A percentile compares a stretch with the other conserved stretches of the same genome.
Conservation (phyloP, 495 filamentous ascomycete species). For the Neurospora africana region DNA sequence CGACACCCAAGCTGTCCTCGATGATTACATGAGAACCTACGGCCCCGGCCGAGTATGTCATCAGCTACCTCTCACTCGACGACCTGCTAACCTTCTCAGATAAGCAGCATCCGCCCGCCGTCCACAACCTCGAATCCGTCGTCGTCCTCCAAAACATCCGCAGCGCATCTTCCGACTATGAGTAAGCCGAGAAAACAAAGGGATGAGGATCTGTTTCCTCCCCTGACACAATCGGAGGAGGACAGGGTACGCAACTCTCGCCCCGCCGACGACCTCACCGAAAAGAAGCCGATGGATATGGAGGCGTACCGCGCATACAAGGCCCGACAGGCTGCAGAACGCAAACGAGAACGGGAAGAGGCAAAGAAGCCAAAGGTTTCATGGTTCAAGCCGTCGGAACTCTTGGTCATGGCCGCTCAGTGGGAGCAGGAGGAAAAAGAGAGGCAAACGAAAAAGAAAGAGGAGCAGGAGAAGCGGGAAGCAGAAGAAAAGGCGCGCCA, state of each 20-base stretch:
- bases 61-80: neutral
- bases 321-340: neutral
- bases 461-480: neutral
- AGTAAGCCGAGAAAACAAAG: neutral
- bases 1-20: conserved; percentile 16
- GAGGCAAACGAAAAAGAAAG: neutral
- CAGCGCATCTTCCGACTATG: neutral
- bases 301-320: neutral
- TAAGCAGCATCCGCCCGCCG: neutral
- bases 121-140: neutral
- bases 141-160: neutral
- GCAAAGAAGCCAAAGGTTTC: neutral
- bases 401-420: neutral
- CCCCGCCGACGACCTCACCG: neutral
- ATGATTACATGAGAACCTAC: conserved; percentile 13
- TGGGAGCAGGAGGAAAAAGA: neutral
- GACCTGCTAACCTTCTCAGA: neutral
- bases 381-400: neutral
- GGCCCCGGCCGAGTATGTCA: conserved; percentile 18
- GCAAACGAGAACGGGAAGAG: neutral
- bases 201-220: neutral
- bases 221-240: neutral
- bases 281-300: neutral
- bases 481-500: conserved; percentile 2
- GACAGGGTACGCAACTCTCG: neutral